Base-by-base conservation (phyloP, 1,284 basidiomycete genomes). In the Cerioporus squamosus region DNA sequence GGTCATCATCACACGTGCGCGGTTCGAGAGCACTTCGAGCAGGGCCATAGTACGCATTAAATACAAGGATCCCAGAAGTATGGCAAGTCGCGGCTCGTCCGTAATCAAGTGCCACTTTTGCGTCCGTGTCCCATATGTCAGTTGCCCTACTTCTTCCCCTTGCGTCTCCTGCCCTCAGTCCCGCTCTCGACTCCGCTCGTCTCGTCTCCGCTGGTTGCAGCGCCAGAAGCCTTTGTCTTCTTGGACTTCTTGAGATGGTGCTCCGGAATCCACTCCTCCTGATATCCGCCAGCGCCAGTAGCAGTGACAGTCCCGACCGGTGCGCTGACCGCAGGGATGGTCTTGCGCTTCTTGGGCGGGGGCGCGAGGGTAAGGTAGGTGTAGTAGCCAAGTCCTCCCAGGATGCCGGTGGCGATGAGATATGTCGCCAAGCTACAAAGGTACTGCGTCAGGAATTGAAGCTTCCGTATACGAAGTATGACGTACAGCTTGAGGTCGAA, bases 251-350 rank as follows among this genome's bases (percentile, higher is more conserved):
- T 89, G 63, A 94, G 77, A 68, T 95, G 93, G 67, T 93, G 89
- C 66, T 88, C 89, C 17, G 94, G 94, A 68, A 96, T 95, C 94
- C 94, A 96, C 69, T 95, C 93, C 71, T 95, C 93, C 68, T 94
- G 86, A 67, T 95, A 95, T 51, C 86, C 88, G 57, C 86, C 84
- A 5, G 88, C 83, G 20, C 87, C 84, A 36, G 87, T 87, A 53
- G 85, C 85, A n/a, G 87, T 87, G 43, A 84, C 82, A 5, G 82
- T 75, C 44, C 81, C 79, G 33, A 82, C 80, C n/a, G 88, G 83
- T 10, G 84, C 77, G 59, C 84, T 85, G 58, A 84, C 77, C 8
- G 76, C 66, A 0, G 71, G 58, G 23, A 60, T 52, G 14, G 65
- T 46, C 50, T 63, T 79, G 57, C 77, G 71, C 68, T 81, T 84